A percentile compares a stretch with the other conserved stretches of the same genome.
Evolutionary conservation across 169 alveolate genomes (phyloP).

Genomic region (Cyclospora cayetanensis): DNA sequence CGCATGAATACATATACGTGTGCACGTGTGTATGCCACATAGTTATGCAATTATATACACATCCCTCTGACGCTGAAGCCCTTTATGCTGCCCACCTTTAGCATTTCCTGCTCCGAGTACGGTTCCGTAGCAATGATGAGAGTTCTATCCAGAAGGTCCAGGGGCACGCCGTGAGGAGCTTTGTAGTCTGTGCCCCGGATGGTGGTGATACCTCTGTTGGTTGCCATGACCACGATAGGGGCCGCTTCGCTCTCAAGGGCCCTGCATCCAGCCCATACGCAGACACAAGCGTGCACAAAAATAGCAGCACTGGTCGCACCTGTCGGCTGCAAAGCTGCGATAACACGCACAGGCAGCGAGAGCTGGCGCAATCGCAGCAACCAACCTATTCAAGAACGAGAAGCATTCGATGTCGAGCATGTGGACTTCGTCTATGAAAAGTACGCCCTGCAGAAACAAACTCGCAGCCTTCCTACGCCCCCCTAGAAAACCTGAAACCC

Average conservation of each 20-base stretch:
- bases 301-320: not conserved
- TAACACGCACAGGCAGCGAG: not conserved
- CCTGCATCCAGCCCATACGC: constrained; percentile 12
- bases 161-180: constrained; percentile 99
- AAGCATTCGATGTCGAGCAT: constrained; percentile 99
- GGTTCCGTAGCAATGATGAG: constrained; percentile 98
- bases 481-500: not conserved
- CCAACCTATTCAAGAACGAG: constrained; percentile 92
- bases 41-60: no score
- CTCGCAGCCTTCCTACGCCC: not conserved
- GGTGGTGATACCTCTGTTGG: constrained; percentile 96
- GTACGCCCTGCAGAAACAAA: constrained; percentile 94
- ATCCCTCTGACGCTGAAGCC: not conserved
- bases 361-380: not conserved
- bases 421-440: constrained; percentile 99
- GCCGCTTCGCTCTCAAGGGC: constrained; percentile 97
- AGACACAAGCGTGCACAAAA: not conserved
- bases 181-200: constrained; percentile 98
- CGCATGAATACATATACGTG: not conserved
- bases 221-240: constrained; percentile 99
- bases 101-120: constrained; percentile 91
- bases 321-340: not conserved
- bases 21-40: not conserved
- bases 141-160: constrained; percentile 97
- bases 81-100: constrained; percentile 42